phyloP scores from a whole-genome alignment of 495 filamentous ascomycete genomes.

The Amphirosellinia nigrospora region DNA sequence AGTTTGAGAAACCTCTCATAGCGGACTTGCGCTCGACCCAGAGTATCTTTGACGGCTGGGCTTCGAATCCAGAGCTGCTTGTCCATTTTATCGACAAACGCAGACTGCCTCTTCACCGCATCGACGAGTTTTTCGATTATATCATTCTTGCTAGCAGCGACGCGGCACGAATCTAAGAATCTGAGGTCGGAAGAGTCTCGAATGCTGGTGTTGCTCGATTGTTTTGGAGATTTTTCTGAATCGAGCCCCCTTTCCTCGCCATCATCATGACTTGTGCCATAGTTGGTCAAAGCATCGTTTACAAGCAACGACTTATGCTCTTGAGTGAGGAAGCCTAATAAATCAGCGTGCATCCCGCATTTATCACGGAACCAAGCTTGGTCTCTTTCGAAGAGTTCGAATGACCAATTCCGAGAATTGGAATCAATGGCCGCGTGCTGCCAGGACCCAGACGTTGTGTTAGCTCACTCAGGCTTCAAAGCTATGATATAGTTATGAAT shows the following conservation, averaged over 20 bases:
- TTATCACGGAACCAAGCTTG: background rate
- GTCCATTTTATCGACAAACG: constrained; percentile 7
- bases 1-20: background rate
- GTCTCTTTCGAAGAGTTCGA: background rate
- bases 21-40: background rate
- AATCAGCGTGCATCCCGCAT: background rate
- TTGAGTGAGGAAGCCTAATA: background rate
- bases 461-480: background rate
- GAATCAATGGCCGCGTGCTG: background rate
- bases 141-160: background rate
- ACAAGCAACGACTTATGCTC: background rate
- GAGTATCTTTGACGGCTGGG: background rate
- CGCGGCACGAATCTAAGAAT: background rate
- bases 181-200: background rate
- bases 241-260: background rate
- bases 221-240: background rate
- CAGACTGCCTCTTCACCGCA: background rate
- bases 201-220: background rate
- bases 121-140: background rate
- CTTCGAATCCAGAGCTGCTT: constrained; percentile 1
- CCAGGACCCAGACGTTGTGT: background rate
- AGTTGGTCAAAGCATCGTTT: background rate
- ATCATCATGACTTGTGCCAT: background rate
- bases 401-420: background rate
- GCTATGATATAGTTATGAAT: background rate